Conservation (phyloP, 441 rosid genomes). For the Erodium trifolium region DNA sequence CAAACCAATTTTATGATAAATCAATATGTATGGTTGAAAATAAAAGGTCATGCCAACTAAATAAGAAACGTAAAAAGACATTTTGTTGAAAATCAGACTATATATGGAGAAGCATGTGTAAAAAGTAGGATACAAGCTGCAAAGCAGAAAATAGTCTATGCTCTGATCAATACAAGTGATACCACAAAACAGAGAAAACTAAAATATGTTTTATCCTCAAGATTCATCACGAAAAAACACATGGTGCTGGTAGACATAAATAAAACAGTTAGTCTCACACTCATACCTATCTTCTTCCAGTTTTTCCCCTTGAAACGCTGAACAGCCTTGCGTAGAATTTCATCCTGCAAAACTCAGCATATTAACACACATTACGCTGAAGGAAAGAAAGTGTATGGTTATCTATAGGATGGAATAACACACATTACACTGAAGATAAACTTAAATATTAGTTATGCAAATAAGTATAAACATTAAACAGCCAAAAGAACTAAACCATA, state of each 20-base stretch:
- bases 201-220: neutral
- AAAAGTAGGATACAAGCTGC: neutral
- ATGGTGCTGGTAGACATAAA: constrained; percentile 10
- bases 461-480: neutral
- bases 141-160: neutral
- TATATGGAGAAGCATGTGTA: neutral
- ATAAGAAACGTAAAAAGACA: neutral
- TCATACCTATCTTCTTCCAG: constrained; percentile 94
- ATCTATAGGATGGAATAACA: neutral
- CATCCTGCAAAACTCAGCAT: constrained; percentile 49
- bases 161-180: neutral
- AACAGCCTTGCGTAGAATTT: constrained; percentile 79
- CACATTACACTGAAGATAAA: neutral
- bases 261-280: neutral
- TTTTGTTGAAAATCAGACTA: neutral
- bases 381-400: constrained; percentile 1
- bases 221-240: neutral
- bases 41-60: neutral
- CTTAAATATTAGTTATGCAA: neutral
- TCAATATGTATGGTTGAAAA: constrained; percentile 11
- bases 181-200: neutral
- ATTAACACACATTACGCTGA: neutral
- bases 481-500: neutral
- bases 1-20: constrained; percentile 29
- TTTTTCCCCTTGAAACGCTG: constrained; percentile 94